Conservation (phyloP, 192 early-diverging fungal species). For the Rhizophagus sp. region DNA sequence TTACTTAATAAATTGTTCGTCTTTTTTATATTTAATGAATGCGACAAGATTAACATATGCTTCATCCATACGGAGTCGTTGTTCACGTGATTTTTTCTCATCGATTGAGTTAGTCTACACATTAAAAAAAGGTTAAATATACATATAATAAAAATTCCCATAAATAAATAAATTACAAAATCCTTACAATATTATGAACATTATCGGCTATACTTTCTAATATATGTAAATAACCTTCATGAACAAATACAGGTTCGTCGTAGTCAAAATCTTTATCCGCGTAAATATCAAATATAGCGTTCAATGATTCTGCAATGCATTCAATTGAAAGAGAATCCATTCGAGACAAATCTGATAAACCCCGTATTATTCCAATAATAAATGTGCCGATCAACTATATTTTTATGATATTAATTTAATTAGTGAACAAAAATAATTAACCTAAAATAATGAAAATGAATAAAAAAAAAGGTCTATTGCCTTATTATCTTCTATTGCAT, state of each 20-base stretch:
- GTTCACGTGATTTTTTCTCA: slow-evolving; percentile 63
- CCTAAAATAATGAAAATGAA: slow-evolving; percentile 14
- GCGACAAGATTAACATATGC: slow-evolving; percentile 75
- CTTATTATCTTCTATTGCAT: slow-evolving; percentile 66
- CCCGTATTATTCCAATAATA: slow-evolving; percentile 51
- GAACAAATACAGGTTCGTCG: slow-evolving; percentile 81
- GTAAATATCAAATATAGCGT: slow-evolving; percentile 89
- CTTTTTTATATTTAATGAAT: slow-evolving; percentile 88
- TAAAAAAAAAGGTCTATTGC: slow-evolving; percentile 34
- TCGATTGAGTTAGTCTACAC: slow-evolving; percentile 59
- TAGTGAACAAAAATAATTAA: not conserved
- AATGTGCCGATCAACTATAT: slow-evolving; percentile 65
- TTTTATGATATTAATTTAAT: not conserved
- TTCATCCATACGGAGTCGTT: slow-evolving; percentile 81
- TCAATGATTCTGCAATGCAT: slow-evolving; percentile 72
- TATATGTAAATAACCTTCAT: slow-evolving; percentile 57
- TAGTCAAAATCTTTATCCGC: slow-evolving; percentile 81
- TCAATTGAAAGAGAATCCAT: slow-evolving; percentile 35
- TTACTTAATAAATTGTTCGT: slow-evolving; percentile 50
- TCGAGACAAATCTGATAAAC: slow-evolving; percentile 39
- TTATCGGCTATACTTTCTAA: slow-evolving; percentile 55
- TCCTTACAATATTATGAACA: slow-evolving; percentile 52
- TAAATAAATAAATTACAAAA: slow-evolving; percentile 19
- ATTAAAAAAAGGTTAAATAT: not conserved
- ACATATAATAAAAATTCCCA: not conserved